A percentile compares a stretch with the other conserved stretches of the same genome.
These are phyloP conservation scores for Miscanthus sacchariflorus DNA, from an alignment of 202 grass and related monocot genomes.

Conservation along the genomic window DNA sequence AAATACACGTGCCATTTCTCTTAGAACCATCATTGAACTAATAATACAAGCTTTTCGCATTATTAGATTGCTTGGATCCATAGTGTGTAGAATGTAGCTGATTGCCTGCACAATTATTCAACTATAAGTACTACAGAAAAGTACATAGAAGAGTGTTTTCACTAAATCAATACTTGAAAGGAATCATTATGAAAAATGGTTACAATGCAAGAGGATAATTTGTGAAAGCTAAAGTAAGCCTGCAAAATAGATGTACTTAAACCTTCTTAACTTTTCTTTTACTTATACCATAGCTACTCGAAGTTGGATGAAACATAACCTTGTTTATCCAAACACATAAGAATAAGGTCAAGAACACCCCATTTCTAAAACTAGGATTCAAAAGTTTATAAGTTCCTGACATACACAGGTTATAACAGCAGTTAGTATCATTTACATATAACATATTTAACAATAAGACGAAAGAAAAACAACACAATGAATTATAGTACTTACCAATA, in stretches of 20 bases:
- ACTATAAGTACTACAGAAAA: constrained; percentile 24
- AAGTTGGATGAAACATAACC: background rate
- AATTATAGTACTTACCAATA: background rate
- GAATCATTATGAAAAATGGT: background rate
- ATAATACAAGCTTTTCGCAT: constrained; percentile 94
- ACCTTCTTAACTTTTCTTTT: background rate
- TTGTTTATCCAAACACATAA: background rate
- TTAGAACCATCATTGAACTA: constrained; percentile 88
- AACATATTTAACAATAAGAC: constrained; percentile 4
- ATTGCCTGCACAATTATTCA: constrained; percentile 63
- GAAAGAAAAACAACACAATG: background rate
- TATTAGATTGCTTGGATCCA: constrained; percentile 99
- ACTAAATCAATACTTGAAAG: constrained; percentile 6
- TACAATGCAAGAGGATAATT: constrained; percentile 13
- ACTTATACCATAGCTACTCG: background rate
- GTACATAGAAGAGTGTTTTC: constrained; percentile 20
- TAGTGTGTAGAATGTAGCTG: constrained; percentile 82
- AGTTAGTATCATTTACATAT: background rate
- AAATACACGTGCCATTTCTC: constrained; percentile 96
- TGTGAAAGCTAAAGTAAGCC: constrained; percentile 11
- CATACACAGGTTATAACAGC: background rate
- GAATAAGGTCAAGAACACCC: background rate
- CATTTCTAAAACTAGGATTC: background rate
- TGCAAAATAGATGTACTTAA: background rate
- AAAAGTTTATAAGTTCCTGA: background rate